Base-by-base conservation (phyloP, 2,329 filamentous ascomycete genomes). In the Scolecobasidium constrictum region DNA sequence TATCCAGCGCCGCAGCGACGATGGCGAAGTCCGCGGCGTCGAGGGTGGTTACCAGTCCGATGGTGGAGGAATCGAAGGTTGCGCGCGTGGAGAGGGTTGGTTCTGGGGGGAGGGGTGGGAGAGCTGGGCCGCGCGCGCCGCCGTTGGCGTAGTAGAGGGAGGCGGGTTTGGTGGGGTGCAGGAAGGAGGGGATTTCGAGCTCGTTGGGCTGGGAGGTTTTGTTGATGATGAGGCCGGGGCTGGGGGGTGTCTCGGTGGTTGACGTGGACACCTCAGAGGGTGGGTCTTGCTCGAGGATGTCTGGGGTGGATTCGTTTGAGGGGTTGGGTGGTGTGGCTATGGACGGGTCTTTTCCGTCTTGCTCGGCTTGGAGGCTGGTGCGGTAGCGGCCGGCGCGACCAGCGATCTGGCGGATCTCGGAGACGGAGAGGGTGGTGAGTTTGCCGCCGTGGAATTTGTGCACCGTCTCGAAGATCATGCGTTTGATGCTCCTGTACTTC, bases 391-490 rank as follows among this genome's bases (percentile, higher is more conserved):
- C 92, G 11, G 92, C 92, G 50, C 92, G 79, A 15, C 92, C 92
- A 39, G 80, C 92, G 54, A 98, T 98, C 57, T 98, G 92, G 61
- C 94, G 95, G 53, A 95, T 72, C 50, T 95, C 85, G 0, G 87
- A 81, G 3, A 83, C 69, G 1, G 72, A 66, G 18, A 98, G 68
- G 3, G 69, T 63, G 13, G 76, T 67, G 21, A 72, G 69, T 4
- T 66, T 62, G 1, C 51, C 55, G 1, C 82, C 82, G 48, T 87
- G 74, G 50, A 73, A 81, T 59, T 95, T 98, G 46, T 70, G 65
- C 2, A 80, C 72, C 1, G 81, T 72, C 54, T 94, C 86, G 50
- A 98, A 92, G 42, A 98, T 76, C 47, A 98, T 75, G 19, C 93
- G 83, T 57, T 87, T 92, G 58, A 95, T 86, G 50, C 73, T 78